Evolutionary conservation across 2,329 filamentous ascomycete genomes (phyloP).

Genomic region (Stagonosporopsis chrysanthemi): DNA sequence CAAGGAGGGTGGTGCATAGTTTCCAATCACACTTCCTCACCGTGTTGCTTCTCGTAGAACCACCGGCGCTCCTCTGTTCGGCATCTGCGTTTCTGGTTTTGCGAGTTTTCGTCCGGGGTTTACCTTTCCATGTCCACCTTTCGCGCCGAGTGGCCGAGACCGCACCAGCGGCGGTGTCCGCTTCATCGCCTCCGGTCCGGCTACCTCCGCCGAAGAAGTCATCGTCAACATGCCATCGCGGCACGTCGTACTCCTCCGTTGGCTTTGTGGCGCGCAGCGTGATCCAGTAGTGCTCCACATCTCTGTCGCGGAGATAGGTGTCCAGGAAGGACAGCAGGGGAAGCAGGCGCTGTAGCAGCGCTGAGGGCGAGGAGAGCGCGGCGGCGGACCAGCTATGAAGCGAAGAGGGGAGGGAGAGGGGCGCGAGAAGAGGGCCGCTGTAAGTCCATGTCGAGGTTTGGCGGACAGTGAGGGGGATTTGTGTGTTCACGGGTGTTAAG

Average conservation of each 20-base stretch:
- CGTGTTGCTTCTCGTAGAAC: background rate
- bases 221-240: constrained; percentile 61
- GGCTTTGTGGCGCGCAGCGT: constrained; percentile 58
- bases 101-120: background rate
- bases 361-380: constrained; percentile 44
- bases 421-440: constrained; percentile 31
- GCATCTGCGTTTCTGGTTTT: background rate
- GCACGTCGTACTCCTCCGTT: constrained; percentile 54
- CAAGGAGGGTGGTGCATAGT: constrained; percentile 57
- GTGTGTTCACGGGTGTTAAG: background rate
- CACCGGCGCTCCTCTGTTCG: background rate
- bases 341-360: constrained; percentile 45
- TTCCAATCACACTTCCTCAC: constrained; percentile 53
- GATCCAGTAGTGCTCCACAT: constrained; percentile 56
- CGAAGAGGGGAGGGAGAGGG: constrained; percentile 24
- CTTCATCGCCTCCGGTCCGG: too few relatives aligned
- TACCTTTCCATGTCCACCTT: background rate
- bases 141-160: background rate
- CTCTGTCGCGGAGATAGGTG: constrained; percentile 46
- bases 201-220: constrained; percentile 50
- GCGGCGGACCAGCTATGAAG: constrained; percentile 50
- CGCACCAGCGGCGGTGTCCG: background rate
- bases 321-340: constrained; percentile 54
- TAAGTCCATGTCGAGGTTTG: constrained; percentile 39
- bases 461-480: constrained; percentile 11